Evolutionary conservation across 192 early-diverging fungal genomes (phyloP).

Genomic region (Coemansia sp.): DNA sequence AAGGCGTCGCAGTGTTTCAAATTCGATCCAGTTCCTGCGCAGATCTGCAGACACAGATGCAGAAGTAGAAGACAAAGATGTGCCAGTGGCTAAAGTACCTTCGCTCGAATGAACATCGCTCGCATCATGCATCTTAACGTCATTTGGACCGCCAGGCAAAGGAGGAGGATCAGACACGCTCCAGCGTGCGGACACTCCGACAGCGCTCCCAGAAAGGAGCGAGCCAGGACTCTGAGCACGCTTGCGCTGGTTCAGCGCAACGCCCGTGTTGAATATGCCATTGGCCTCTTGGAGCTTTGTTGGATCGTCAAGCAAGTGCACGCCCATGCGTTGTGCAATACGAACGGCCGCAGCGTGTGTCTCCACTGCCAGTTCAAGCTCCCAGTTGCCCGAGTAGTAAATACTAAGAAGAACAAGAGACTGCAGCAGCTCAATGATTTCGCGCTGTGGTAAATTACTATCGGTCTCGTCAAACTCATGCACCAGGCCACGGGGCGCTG

Average conservation of each 20-base stretch:
- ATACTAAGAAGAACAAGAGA: slow-evolving; percentile 42
- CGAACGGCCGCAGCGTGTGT: slow-evolving; percentile 44
- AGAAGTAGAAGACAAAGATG: neutral
- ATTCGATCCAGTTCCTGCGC: slow-evolving; percentile 38
- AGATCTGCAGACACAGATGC: slow-evolving; percentile 18
- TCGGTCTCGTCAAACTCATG: slow-evolving; percentile 13
- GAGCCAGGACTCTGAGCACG: slow-evolving; percentile 24
- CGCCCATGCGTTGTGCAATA: slow-evolving; percentile 42
- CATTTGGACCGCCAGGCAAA: slow-evolving; percentile 20
- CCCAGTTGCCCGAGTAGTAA: slow-evolving; percentile 38
- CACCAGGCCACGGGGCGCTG: slow-evolving; percentile 10
- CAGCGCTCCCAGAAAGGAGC: neutral
- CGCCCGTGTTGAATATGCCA: slow-evolving; percentile 32
- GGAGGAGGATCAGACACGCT: slow-evolving; percentile 8
- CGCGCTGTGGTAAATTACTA: slow-evolving; percentile 25
- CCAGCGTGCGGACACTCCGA: slow-evolving; percentile 10
- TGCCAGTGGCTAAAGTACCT: neutral
- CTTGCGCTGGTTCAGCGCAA: slow-evolving; percentile 28
- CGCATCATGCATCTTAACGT: slow-evolving; percentile 4
- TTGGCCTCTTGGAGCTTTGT: slow-evolving; percentile 28
- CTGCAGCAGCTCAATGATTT: slow-evolving; percentile 43
- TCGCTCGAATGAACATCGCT: neutral
- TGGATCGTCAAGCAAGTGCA: slow-evolving; percentile 44
- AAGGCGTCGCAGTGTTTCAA: slow-evolving; percentile 46
- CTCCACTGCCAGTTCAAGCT: slow-evolving; percentile 42